Conservation (phyloP, 2,329 filamentous ascomycete species). For the Talaromyces sp. region DNA sequence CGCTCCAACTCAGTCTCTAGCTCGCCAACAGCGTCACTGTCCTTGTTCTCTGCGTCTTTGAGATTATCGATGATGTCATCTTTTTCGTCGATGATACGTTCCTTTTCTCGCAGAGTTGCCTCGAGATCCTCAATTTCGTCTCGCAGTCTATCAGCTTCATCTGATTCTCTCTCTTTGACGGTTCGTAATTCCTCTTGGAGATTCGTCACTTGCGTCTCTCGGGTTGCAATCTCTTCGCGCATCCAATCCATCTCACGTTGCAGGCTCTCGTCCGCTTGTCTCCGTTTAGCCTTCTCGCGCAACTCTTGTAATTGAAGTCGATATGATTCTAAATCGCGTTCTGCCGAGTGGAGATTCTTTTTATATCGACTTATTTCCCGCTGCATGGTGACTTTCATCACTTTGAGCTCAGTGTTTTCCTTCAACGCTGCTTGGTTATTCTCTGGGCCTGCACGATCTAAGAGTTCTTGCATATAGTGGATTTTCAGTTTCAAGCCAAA, state of each 20-base stretch:
- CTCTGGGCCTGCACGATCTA: constrained; percentile 80
- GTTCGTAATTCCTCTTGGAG: constrained; percentile 51
- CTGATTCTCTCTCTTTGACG: constrained; percentile 50
- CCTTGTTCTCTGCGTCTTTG: constrained; percentile 44
- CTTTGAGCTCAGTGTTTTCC: constrained; percentile 95
- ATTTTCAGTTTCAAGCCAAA: constrained; percentile 96
- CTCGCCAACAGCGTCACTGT: constrained; percentile 39
- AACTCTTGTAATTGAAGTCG: constrained; percentile 75
- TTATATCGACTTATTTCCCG: constrained; percentile 80
- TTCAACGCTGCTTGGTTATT: constrained; percentile 84
- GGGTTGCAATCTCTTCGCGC: constrained; percentile 45
- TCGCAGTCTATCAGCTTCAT: constrained; percentile 61
- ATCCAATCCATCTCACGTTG: constrained; percentile 54
- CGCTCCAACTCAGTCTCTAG: constrained; percentile 46
- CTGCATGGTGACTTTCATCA: constrained; percentile 84
- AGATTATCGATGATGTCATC: constrained; percentile 69
- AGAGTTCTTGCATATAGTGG: constrained; percentile 87
- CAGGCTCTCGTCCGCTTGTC: constrained; percentile 66
- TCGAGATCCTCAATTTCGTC: constrained; percentile 73
- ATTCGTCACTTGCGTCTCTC: constrained; percentile 38
- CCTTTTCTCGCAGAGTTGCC: constrained; percentile 68
- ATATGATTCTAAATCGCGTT: constrained; percentile 81
- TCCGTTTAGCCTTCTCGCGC: constrained; percentile 72
- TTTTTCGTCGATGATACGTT: constrained; percentile 64
- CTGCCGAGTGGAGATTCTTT: constrained; percentile 75